These are phyloP conservation scores for Ilex aquifolium DNA, from an alignment of 257 asterid genomes.

Conservation along the genomic window DNA sequence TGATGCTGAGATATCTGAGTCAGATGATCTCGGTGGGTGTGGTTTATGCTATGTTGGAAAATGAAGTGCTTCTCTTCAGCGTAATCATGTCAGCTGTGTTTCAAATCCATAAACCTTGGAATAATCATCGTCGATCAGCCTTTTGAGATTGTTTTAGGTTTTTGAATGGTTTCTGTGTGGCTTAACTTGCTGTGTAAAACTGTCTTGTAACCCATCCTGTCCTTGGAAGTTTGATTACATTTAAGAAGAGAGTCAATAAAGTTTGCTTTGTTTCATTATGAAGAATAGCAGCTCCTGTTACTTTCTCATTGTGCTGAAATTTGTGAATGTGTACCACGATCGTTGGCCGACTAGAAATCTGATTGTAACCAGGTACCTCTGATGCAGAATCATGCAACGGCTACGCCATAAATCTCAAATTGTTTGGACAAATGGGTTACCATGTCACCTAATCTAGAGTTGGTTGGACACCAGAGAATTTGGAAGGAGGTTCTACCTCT, in stretches of 20 bases:
- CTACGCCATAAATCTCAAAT: no score
- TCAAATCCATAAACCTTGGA: constrained; percentile 27
- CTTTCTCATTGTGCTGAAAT: no score
- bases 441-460: no score
- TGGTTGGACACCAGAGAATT: no score
- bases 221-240: constrained; percentile 14
- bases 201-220: neutral
- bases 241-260: neutral
- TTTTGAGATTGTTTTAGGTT: constrained; percentile 25
- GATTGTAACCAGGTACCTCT: no score
- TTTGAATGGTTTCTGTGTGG: constrained; percentile 18
- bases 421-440: no score
- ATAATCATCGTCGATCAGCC: constrained; percentile 27
- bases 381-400: no score
- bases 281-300: no score
- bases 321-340: no score
- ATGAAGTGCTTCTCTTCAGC: constrained; percentile 21
- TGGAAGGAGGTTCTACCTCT: no score
- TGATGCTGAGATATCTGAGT: constrained; percentile 11
- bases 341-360: no score
- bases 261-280: no score
- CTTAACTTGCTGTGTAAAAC: constrained; percentile 16
- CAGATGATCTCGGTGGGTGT: constrained; percentile 16
- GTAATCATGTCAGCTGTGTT: constrained; percentile 26
- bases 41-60: constrained; percentile 18